Evolutionary conservation across 2,329 filamentous ascomycete species (phyloP), one percentile per base, ranked within the genome.

Genomic region (Akanthomyces uredinophilus): DNA sequence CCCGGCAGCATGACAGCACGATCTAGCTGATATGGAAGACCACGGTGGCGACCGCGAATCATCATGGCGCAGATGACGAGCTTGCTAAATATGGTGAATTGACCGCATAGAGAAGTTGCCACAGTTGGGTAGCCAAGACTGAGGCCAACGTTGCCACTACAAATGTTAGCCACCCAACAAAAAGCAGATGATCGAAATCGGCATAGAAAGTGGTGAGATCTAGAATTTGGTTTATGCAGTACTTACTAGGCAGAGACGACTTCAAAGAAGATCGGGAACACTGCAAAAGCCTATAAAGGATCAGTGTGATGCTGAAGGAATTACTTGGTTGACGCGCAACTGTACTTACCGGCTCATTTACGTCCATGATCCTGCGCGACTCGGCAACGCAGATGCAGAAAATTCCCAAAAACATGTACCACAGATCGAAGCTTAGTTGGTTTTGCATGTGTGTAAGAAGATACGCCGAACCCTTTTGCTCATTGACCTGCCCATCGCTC

Each of bases 361-460:
- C 47, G 13, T 71, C 65, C 68, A 69, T 69, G 13, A 73, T 66
- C 18, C 64, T 66, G n/a, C 61, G 41, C 1, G 70, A 68, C 54
- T 73, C 71, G 1, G 69, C 66, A 10, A 65, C 24, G 16, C 71
- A 72, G 8, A 77, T 72, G 20, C 69, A 70, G 27, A 77, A 75
- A 6, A 73, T 68, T 1, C 75, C 76, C 5, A 77, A 61, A 13
- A 75, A 75, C 6, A 77, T 75, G 46, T 75, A 78, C 75, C 75
- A 78, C 29, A 78, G 61, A 63, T 78, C 75, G 57, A 77, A 77
- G 61, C 70, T 73, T 27, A 78, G 70, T 62, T 77, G 75, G 50
- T 77, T 75, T 8, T 70, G 72, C 2, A 77, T 61, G 43, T 77
- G 75, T 3, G 64, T 69, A 39, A 73, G 37, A 4, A 77, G 59